Base-by-base conservation (phyloP, 2,329 filamentous ascomycete species). In the Myriangium duriaei region DNA sequence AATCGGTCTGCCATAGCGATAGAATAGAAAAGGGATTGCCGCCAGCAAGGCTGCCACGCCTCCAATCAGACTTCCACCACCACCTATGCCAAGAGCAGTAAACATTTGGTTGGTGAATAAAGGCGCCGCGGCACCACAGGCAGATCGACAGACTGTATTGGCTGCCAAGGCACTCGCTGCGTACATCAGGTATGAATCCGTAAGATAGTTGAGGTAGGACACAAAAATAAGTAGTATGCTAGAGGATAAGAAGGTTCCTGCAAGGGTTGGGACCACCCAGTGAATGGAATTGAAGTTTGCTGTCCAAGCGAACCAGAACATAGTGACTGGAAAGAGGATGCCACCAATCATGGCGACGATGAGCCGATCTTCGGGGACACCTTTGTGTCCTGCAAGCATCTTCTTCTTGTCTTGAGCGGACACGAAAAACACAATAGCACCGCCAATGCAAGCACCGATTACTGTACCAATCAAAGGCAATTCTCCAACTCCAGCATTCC, bases 401-500 rank as follows among this genome's bases (percentile, higher is more conserved):
- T 56, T 64, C 34, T 60, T 62, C 34, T 52, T 51, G 35, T 63
- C 57, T 3, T 53, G 47, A 6, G 46, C 51, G 0, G 63, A 64
- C 30, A 66, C 60, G 9, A 55, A 48, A 34, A 64, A 48, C 6
- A 71, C 58, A 12, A 65, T 50, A 1, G 50, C 13, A 2, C 60
- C 60, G 9, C 67, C 70, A 0, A 72, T 43, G 2, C 58, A 42
- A 1, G 68, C 63, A 4, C 71, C 71, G 2, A 71, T 44, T 11
- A 64, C 58, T 3, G 65, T 65, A 3, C 70, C 70, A 3, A 73
- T 49, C 5, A 73, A 53, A 2, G 69, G 67, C 1, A 74, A 51
- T 39, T 70, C 62, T 4, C 66, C 68, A 2, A 71, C 64, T 6
- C 69, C 69, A 0, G 62, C 45, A 43, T 71, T 73, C 69, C 69